A percentile compares a stretch with the other conserved stretches of the same genome.
These are phyloP conservation scores for Lachancea thermotolerans DNA, from an alignment of 805 yeast genomes.

Conservation along the genomic window DNA sequence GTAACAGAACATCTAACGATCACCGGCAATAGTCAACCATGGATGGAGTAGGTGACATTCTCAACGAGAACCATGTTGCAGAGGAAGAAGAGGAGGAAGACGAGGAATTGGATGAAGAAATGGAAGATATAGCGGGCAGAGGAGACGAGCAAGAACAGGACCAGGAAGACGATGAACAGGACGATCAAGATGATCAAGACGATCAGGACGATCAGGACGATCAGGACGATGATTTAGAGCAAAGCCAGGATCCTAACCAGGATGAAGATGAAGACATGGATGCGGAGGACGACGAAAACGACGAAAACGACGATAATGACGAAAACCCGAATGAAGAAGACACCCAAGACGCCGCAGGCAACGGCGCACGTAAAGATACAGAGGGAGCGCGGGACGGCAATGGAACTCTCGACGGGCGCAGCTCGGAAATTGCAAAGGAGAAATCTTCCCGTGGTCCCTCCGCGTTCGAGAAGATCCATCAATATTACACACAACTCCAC, in stretches of 20 bases:
- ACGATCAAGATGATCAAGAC: constrained; percentile 17
- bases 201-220: constrained; percentile 14
- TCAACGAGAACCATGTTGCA: constrained; percentile 25
- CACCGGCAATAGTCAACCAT: constrained; percentile 3
- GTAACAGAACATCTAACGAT: background rate
- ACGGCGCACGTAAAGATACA: constrained; percentile 14
- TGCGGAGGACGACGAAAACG: constrained; percentile 19
- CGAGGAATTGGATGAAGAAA: constrained; percentile 18
- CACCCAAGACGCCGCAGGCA: constrained; percentile 18
- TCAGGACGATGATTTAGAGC: constrained; percentile 13
- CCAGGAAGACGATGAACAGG: constrained; percentile 11
- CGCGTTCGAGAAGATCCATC: constrained; percentile 24
- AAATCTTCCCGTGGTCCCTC: constrained; percentile 10
- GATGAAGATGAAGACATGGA: constrained; percentile 20
- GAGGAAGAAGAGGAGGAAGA: constrained; percentile 24
- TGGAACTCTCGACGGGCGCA: constrained; percentile 10
- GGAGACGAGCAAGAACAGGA: constrained; percentile 22
- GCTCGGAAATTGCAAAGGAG: background rate
- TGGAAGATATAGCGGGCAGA: constrained; percentile 19
- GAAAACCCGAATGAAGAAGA: constrained; percentile 15
- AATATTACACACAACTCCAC: constrained; percentile 29
- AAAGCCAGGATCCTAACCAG: constrained; percentile 22
- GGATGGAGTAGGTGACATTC: constrained; percentile 30
- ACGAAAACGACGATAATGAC: constrained; percentile 20
- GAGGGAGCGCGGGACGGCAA: constrained; percentile 19